Percentiles rank a stretch among this genome's conserved stretches.
Conservation (phyloP, 768 basidiomycete genomes). For the Kondoa malvinella region DNA sequence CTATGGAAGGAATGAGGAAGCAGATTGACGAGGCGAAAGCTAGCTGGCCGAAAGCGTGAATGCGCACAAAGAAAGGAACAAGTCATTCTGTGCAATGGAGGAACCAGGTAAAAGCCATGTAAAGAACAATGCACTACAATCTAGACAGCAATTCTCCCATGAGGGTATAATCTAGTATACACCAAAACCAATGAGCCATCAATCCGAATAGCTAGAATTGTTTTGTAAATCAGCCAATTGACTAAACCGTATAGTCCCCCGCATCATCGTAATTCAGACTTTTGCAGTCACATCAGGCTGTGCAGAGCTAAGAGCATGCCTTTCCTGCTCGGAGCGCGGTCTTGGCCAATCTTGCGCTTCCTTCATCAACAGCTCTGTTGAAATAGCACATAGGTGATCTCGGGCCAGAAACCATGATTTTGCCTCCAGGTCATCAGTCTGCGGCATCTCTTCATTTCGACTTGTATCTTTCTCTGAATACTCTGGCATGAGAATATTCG, state of each 20-base stretch:
- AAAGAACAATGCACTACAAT: background rate
- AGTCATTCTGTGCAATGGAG: background rate
- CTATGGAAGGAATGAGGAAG: slow-evolving; percentile 55
- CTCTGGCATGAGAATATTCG: background rate
- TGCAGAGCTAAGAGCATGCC: too few relatives aligned
- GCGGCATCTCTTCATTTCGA: background rate
- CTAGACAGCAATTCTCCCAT: background rate
- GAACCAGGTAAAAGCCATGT: background rate
- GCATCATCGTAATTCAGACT: too few relatives aligned
- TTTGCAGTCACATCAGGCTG: too few relatives aligned
- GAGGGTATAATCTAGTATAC: background rate
- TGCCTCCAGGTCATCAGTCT: background rate
- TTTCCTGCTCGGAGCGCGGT: background rate
- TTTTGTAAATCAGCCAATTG: too few relatives aligned
- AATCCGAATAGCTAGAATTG: too few relatives aligned
- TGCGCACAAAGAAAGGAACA: too few relatives aligned
- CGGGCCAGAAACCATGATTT: background rate
- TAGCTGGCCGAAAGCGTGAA: slow-evolving; percentile 13
- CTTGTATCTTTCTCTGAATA: background rate
- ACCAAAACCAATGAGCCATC: too few relatives aligned
- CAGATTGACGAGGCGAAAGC: slow-evolving; percentile 44
- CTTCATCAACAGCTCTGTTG: background rate
- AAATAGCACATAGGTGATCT: background rate
- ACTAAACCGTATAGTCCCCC: too few relatives aligned
- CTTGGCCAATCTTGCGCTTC: background rate